Conservation (phyloP, 2,329 filamentous ascomycete species). For the Ceratocystis albifundus region DNA sequence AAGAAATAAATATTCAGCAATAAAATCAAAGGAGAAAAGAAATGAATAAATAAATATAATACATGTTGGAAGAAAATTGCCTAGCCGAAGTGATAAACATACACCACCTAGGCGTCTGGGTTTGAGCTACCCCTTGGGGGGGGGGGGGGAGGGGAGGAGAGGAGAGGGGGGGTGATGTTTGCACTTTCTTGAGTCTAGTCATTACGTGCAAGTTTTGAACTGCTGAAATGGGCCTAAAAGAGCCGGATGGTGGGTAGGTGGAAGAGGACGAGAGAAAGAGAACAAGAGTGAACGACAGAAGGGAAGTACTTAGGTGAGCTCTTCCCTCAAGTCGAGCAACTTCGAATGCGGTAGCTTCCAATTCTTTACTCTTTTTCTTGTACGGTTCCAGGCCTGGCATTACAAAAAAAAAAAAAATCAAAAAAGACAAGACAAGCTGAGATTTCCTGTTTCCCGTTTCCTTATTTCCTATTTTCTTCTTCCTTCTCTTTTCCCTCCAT, state of each 20-base stretch:
- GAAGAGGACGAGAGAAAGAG: neutral
- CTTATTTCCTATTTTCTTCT: neutral
- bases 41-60: neutral
- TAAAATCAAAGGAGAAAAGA: neutral
- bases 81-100: neutral
- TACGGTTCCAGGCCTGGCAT: neutral
- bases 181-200: neutral
- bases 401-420: too few species aligned
- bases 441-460: neutral
- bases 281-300: neutral
- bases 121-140: neutral
- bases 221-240: neutral
- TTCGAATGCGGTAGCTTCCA: neutral
- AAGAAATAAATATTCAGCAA: neutral
- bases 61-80: neutral
- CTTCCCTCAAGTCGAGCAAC: neutral
- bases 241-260: neutral
- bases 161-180: neutral
- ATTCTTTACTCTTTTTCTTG: neutral
- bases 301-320: slow-evolving; percentile 3
- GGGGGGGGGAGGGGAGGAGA: neutral
- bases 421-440: slow-evolving; percentile 6
- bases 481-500: neutral
- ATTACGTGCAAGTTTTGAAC: neutral
- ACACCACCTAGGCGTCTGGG: neutral